Percentiles rank a stretch among this genome's conserved stretches.
Conservation (phyloP, 371 early-diverging fungal species). For the Zopfochytrium polystomum region DNA sequence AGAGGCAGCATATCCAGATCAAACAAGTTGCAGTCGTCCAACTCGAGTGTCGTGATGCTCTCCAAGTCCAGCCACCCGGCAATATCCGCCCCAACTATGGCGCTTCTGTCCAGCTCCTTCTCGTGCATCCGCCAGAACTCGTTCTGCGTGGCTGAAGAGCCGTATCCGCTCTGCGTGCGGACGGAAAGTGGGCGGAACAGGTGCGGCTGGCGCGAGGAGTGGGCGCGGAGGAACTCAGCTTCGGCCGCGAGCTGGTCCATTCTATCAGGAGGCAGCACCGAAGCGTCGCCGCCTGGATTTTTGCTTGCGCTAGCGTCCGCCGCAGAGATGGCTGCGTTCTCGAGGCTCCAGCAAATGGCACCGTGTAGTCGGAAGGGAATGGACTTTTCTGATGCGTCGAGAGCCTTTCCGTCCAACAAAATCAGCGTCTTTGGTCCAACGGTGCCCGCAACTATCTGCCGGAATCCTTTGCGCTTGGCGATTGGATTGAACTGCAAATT, state of each 20-base stretch:
- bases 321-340: neutral
- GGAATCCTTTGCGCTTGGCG: slow-evolving; percentile 36
- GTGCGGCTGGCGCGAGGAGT: slow-evolving; percentile 43
- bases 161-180: slow-evolving; percentile 44
- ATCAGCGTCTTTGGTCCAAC: slow-evolving; percentile 10
- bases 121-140: slow-evolving; percentile 36
- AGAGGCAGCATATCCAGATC: slow-evolving; percentile 40
- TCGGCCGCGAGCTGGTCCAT: slow-evolving; percentile 12
- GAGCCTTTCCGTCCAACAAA: slow-evolving; percentile 30
- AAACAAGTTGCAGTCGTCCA: slow-evolving; percentile 45
- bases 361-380: too few relatives aligned
- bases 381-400: slow-evolving; percentile 16
- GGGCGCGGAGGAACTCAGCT: too few relatives aligned
- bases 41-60: slow-evolving; percentile 47
- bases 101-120: slow-evolving; percentile 1
- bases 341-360: too few relatives aligned
- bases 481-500: slow-evolving; percentile 43
- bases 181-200: slow-evolving; percentile 47
- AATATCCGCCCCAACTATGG: too few relatives aligned
- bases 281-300: neutral
- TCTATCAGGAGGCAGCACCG: too few relatives aligned
- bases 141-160: slow-evolving; percentile 42
- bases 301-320: neutral
- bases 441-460: slow-evolving; percentile 11
- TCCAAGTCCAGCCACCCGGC: too few relatives aligned